These are phyloP conservation scores for Sporisorium reilianum DNA, from an alignment of 1,284 basidiomycete species.

Conservation along the genomic window DNA sequence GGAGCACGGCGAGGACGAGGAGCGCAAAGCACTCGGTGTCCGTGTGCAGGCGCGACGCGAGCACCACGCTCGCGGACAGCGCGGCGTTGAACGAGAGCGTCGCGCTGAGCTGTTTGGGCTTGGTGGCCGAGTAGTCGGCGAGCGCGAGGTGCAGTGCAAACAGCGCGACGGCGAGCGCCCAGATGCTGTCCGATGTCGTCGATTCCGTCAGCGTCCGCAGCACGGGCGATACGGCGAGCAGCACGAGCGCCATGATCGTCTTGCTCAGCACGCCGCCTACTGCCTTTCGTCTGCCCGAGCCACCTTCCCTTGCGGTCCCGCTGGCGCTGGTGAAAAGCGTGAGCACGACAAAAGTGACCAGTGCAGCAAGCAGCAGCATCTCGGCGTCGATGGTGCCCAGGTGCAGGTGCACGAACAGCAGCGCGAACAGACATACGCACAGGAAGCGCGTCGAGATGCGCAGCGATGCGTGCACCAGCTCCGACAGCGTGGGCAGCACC, in stretches of 20 bases:
- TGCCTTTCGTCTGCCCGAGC: background rate
- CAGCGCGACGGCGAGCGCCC: constrained; percentile 83
- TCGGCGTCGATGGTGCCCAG: constrained; percentile 23
- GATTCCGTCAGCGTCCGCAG: constrained; percentile 91
- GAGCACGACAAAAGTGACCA: background rate
- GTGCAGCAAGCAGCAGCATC: constrained; percentile 5
- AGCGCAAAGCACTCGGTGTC: constrained; percentile 91
- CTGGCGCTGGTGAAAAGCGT: background rate
- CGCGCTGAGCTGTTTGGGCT: constrained; percentile 28
- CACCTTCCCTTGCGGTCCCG: background rate
- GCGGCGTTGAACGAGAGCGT: constrained; percentile 95
- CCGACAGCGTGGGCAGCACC: constrained; percentile 75
- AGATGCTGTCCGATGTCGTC: constrained; percentile 95
- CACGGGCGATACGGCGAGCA: constrained; percentile 90
- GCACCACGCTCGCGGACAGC: constrained; percentile 90
- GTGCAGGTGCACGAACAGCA: constrained; percentile 56
- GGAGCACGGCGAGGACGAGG: constrained; percentile 79
- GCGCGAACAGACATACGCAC: constrained; percentile 45
- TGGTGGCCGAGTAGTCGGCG: constrained; percentile 75
- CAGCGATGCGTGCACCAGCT: constrained; percentile 76
- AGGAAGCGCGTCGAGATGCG: constrained; percentile 52
- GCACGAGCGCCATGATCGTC: constrained; percentile 81
- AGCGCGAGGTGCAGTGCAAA: constrained; percentile 77
- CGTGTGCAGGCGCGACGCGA: constrained; percentile 87
- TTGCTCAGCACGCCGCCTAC: constrained; percentile 27